Evolutionary conservation across 345 rosid species (phyloP), one percentile per base, ranked within the genome.

Genomic region (Ceriops tagal): DNA sequence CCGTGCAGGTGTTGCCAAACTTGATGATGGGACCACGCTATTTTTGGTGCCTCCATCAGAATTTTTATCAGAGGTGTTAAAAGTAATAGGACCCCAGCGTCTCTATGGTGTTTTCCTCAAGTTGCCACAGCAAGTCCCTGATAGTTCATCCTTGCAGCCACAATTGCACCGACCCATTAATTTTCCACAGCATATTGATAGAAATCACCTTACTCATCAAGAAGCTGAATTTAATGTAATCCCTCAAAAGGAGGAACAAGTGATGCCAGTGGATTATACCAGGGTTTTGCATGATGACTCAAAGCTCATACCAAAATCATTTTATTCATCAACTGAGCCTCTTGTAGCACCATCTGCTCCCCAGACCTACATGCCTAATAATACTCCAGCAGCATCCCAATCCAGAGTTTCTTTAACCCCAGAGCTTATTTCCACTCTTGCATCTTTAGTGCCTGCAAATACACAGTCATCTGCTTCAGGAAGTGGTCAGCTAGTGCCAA

Each of bases 1-100:
- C 65, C 93, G 99, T 73, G 99, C 99, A 43, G 99, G 98, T 73
- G 99, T 95, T 75, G 97, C 96, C 53, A 92, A 91, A 78, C 81
- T 95, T 47, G 92, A 85, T 59, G 96, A 92, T 70, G 97, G 98
- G 60, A 92, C 92, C 24, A 92, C 92, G 21, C 76, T 92, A 53
- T 92, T 95, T 68, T 78, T 95, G 81, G 96, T 92, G 57, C 98
- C 99, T 68, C 99, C 99, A 21, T 95, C 99, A 52, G 93, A 90
- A 63, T 95, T 95, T 80, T 82, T 92, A 66, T 80, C 89, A 13
- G 83, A 85, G 31, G 97, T 92, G 32, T 83, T 95, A 78, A 88
- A 87, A 71, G 91, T 92, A 55, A 57, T 69, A 10, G 99, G 99
- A 24, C 98, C 92, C 37, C 97, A 95, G 76, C 90, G 98, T 51